phyloP scores from a whole-genome alignment of 2,329 filamentous ascomycete species.

The Setomelanomma holmii region DNA sequence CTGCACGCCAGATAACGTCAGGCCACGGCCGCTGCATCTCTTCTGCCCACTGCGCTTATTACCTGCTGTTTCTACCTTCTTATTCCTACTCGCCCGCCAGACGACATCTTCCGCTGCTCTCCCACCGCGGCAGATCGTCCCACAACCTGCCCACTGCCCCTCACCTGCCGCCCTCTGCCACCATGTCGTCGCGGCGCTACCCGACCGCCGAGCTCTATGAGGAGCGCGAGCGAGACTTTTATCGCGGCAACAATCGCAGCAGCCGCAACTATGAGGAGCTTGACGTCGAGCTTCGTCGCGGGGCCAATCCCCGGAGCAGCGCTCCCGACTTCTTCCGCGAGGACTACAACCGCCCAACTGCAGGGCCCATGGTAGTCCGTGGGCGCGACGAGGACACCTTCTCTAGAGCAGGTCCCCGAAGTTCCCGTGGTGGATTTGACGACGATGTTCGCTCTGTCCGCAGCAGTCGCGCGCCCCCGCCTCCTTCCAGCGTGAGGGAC shows the following conservation, averaged over 20 bases:
- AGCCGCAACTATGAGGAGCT: constrained; percentile 58
- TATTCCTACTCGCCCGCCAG: constrained; percentile 7
- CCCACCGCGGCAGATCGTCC: constrained; percentile 17
- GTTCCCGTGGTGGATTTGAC: constrained; percentile 47
- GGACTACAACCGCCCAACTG: constrained; percentile 57
- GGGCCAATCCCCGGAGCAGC: constrained; percentile 49
- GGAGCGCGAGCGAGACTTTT: constrained; percentile 59
- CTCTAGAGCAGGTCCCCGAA: constrained; percentile 38
- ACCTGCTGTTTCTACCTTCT: constrained; percentile 7
- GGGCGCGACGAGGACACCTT: constrained; percentile 49
- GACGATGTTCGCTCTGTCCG: constrained; percentile 49
- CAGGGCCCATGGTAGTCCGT: constrained; percentile 56
- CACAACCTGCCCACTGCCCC: constrained; percentile 16
- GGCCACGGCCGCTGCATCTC: constrained; percentile 17
- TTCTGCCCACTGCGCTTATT: constrained; percentile 5
- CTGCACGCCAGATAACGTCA: constrained; percentile 33
- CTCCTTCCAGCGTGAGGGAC: constrained; percentile 35
- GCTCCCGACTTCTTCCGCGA: constrained; percentile 58
- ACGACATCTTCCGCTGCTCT: constrained; percentile 9
- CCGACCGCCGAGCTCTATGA: constrained; percentile 57
- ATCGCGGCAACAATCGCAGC: constrained; percentile 50
- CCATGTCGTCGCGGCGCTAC: constrained; percentile 52
- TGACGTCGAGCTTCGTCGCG: constrained; percentile 55
- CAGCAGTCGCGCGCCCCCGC: constrained; percentile 39
- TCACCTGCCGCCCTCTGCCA: constrained; percentile 19